phyloP scores from a whole-genome alignment of 306 rosid species.

The Gynostemma pentaphyllum region DNA sequence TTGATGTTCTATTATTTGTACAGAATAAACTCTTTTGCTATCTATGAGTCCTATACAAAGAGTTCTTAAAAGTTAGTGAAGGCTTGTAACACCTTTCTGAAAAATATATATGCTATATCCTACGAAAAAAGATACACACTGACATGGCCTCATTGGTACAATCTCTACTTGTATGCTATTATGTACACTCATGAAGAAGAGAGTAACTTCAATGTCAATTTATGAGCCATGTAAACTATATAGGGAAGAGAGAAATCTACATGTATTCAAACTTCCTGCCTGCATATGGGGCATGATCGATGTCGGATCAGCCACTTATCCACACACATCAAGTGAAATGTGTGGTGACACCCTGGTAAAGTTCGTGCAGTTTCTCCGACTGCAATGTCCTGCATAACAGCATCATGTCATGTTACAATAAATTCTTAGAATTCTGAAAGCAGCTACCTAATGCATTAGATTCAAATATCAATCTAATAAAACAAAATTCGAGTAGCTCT shows the following conservation, averaged over 20 bases:
- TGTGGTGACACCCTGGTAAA: conserved; percentile 49
- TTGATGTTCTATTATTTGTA: neutral
- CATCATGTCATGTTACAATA: neutral
- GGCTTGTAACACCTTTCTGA: no score
- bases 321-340: conserved; percentile 65
- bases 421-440: neutral
- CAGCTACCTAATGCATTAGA: neutral
- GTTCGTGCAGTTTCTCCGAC: conserved; percentile 56
- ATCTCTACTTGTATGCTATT: no score
- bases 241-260: neutral
- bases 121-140: no score
- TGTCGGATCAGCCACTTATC: conserved; percentile 69
- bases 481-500: no score
- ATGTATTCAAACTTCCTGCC: conserved; percentile 33
- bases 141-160: no score
- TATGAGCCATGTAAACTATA: neutral
- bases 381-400: conserved; percentile 41
- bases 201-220: no score
- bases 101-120: no score
- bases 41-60: no score
- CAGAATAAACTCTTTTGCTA: neutral
- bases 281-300: conserved; percentile 66
- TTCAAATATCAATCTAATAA: no score
- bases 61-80: no score
- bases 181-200: no score